Base-by-base conservation (phyloP, 176 grass and related monocot genomes). In the Rhynchospora pubera region DNA sequence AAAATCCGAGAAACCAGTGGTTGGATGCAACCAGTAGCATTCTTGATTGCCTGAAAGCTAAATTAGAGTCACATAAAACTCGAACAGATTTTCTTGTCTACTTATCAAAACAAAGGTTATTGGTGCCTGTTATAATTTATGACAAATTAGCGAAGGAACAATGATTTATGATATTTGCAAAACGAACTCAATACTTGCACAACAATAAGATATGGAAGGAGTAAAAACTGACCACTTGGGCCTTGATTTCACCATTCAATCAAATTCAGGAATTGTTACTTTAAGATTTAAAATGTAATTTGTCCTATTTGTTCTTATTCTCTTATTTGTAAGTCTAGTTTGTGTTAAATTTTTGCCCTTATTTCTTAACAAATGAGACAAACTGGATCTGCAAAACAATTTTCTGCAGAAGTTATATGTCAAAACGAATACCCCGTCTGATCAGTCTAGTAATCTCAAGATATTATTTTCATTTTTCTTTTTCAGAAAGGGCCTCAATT, bases 31-130 rank as follows among this genome's bases (percentile, higher is more conserved):
- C 90, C 87, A 69, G 90, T 90, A 93, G 95, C 87, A 84, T 88
- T 91, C 90, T 98, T 98, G 83, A 98, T 91, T 53, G 90, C 92
- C 95, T 98, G 88, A 85, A 94, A 91, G 86, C 88, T 83, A 89
- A 84, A 83, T 59, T 85, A 58, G 66, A 83, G 65, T 89, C 74
- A 89, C 68, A 65, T 85, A 74, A 83, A 81, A 39, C 44, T 70
- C 11, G 14, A 46, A 26, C 30, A 23, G 28, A 77, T 59, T 30
- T 26, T 26, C 6, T 44, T n/a, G n/a, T 69, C 15, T n/a, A 10
- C 39, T 67, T 67, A 67, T 67, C 64, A 34, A 67, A 67, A 66
- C 28, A 6, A 66, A 34, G 32, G 63, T 32, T 51, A 24, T 51
- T 55, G 24, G n/a, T 67, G 30, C 10, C 8, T 10, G 13, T 76